phyloP scores from a whole-genome alignment of 2,329 filamentous ascomycete species.

The Hirsutella minnesotensis region DNA sequence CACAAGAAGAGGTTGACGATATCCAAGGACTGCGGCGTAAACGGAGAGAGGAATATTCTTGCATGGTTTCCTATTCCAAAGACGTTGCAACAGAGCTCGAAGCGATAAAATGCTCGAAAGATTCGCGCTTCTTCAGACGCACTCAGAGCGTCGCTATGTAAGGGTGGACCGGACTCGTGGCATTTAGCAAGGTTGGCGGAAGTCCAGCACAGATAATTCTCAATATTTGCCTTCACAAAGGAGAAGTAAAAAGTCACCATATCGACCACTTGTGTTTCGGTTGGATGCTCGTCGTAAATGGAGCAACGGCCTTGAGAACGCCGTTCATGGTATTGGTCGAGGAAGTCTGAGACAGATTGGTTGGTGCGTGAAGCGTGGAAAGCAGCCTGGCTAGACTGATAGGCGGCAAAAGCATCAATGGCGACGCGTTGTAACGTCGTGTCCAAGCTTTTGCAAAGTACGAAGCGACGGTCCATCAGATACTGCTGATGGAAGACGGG shows the following conservation, averaged over 20 bases:
- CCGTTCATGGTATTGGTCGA: not conserved
- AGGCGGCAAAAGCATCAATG: not conserved
- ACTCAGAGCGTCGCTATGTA: not conserved
- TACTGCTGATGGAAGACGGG: not conserved
- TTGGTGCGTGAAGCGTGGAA: not conserved
- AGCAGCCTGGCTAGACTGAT: not conserved
- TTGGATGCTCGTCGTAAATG: not conserved
- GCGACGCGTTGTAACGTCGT: not conserved
- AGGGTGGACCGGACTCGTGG: not conserved
- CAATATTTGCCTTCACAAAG: not conserved
- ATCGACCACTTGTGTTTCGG: not conserved
- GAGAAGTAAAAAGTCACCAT: not conserved
- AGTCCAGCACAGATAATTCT: not conserved
- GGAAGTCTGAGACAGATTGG: not conserved
- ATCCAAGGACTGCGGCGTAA: not conserved
- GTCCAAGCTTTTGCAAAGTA: not conserved
- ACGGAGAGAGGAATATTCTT: too few relatives aligned
- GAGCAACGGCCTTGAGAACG: not conserved
- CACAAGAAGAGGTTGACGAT: not conserved
- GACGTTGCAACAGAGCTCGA: not conserved
- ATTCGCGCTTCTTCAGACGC: not conserved
- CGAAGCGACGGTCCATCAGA: not conserved
- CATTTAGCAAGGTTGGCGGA: not conserved
- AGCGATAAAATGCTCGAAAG: not conserved
- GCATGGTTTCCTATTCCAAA: not conserved